Conservation (phyloP, 2,329 filamentous ascomycete genomes). For the Xylariales sp. region DNA sequence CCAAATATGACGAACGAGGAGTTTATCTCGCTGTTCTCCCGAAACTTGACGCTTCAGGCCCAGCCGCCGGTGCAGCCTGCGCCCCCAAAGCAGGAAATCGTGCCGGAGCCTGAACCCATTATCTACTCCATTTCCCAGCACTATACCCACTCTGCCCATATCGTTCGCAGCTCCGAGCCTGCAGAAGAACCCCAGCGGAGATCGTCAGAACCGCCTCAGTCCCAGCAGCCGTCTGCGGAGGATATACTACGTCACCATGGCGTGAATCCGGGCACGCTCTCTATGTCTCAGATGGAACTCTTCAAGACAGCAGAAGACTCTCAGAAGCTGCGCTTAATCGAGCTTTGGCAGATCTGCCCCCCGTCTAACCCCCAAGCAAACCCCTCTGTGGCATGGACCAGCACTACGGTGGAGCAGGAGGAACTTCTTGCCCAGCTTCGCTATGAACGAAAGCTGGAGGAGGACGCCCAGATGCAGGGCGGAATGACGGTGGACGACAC, state of each 20-base stretch:
- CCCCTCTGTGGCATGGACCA: constrained; percentile 47
- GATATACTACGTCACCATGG: constrained; percentile 60
- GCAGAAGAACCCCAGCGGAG: constrained; percentile 34
- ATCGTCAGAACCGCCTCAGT: constrained; percentile 46
- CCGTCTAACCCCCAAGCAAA: constrained; percentile 55
- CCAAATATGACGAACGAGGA: constrained; percentile 63
- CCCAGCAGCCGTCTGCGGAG: constrained; percentile 47
- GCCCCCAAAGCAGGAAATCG: constrained; percentile 21
- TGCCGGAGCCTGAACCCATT: constrained; percentile 40
- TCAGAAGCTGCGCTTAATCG: constrained; percentile 70
- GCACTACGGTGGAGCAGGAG: constrained; percentile 52
- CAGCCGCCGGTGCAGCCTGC: constrained; percentile 26
- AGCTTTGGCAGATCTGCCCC: constrained; percentile 81
- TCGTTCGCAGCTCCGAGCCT: constrained; percentile 37
- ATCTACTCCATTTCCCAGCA: constrained; percentile 76
- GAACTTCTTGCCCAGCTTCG: constrained; percentile 56
- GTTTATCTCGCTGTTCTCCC: constrained; percentile 73
- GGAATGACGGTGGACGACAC: constrained; percentile 52
- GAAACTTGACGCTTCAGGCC: constrained; percentile 64
- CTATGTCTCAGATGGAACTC: constrained; percentile 70
- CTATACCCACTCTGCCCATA: constrained; percentile 76
- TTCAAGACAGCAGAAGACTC: constrained; percentile 71
- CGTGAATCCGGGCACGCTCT: constrained; percentile 66
- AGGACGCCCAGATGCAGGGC: constrained; percentile 34
- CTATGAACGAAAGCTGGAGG: constrained; percentile 47